These are phyloP conservation scores for Globisporangium paroecandrum DNA, from an alignment of 352 stramenopile genomes.

Conservation along the genomic window DNA sequence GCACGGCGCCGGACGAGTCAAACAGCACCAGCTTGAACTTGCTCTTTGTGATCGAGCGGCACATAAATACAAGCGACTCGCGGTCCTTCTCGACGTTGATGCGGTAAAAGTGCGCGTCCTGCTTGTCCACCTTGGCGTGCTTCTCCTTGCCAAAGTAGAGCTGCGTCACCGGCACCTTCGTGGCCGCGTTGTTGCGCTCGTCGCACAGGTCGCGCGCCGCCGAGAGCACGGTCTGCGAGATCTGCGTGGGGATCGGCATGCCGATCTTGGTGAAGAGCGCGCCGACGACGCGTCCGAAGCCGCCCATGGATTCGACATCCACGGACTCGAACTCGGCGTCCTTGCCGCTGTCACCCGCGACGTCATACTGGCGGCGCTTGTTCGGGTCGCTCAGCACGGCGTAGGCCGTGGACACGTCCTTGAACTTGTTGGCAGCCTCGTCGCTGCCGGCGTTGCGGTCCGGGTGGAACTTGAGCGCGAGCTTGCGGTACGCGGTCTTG, in stretches of 20 bases:
- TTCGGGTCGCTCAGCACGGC: slow-evolving; percentile 84
- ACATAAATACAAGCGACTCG: slow-evolving; percentile 81
- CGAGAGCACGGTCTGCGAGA: slow-evolving; percentile 81
- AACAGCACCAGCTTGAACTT: slow-evolving; percentile 90
- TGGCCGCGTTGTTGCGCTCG: slow-evolving; percentile 62
- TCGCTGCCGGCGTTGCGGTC: slow-evolving; percentile 81
- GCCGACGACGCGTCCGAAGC: slow-evolving; percentile 77
- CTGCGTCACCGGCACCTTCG: slow-evolving; percentile 50
- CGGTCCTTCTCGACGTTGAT: slow-evolving; percentile 67
- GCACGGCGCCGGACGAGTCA: slow-evolving; percentile 69
- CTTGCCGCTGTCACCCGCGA: slow-evolving; percentile 67
- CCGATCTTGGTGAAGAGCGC: slow-evolving; percentile 89
- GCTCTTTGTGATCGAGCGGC: slow-evolving; percentile 74
- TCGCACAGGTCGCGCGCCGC: slow-evolving; percentile 75
- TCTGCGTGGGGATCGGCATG: slow-evolving; percentile 86
- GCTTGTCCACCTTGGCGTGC: slow-evolving; percentile 79
- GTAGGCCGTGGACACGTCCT: slow-evolving; percentile 83
- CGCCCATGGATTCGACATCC: slow-evolving; percentile 81
- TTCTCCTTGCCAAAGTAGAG: slow-evolving; percentile 73
- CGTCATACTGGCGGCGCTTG: slow-evolving; percentile 84
- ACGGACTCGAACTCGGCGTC: slow-evolving; percentile 80
- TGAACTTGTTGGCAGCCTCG: slow-evolving; percentile 82
- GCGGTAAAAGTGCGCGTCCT: slow-evolving; percentile 87
- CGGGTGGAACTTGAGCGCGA: slow-evolving; percentile 88
- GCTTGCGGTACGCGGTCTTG: slow-evolving; percentile 86